Conservation (phyloP, 345 rosid genomes). For the Stellera chamaejasme region DNA sequence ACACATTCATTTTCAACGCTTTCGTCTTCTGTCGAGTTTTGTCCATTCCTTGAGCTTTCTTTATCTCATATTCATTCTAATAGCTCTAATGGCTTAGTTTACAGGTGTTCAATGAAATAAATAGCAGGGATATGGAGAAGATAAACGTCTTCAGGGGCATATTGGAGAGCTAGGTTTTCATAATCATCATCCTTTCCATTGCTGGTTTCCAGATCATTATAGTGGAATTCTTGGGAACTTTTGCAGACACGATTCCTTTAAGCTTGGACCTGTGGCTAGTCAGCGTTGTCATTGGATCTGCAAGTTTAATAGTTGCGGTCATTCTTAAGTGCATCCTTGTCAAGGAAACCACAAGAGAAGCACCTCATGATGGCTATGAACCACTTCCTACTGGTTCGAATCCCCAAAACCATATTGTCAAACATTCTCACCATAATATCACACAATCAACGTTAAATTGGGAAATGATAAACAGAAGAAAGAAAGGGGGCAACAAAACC, state of each 20-base stretch:
- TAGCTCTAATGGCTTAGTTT: too few relatives aligned
- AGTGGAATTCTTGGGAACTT: constrained; percentile 54
- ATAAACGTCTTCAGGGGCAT: constrained; percentile 16
- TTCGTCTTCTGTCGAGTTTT: constrained; percentile 72
- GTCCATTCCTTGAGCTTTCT: neutral
- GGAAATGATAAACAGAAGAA: too few relatives aligned
- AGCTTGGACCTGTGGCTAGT: constrained; percentile 47
- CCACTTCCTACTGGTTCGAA: constrained; percentile 57
- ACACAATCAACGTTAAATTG: too few relatives aligned
- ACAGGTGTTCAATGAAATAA: constrained; percentile 76
- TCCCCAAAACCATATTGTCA: too few relatives aligned
- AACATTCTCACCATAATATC: too few relatives aligned
- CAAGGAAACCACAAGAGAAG: neutral
- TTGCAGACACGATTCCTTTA: constrained; percentile 52
- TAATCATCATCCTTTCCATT: constrained; percentile 40
- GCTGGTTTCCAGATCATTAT: constrained; percentile 51
- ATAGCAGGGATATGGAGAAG: constrained; percentile 59
- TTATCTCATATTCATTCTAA: neutral
- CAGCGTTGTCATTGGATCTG: constrained; percentile 47
- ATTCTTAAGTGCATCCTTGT: constrained; percentile 59
- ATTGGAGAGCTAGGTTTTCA: constrained; percentile 51
- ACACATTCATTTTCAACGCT: constrained; percentile 65
- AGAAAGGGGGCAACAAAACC: too few relatives aligned
- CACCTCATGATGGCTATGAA: constrained; percentile 46
- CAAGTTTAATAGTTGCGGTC: constrained; percentile 45